These are phyloP conservation scores for Candida sanyaensis DNA, from an alignment of 1,139 yeast species.

Conservation along the genomic window DNA sequence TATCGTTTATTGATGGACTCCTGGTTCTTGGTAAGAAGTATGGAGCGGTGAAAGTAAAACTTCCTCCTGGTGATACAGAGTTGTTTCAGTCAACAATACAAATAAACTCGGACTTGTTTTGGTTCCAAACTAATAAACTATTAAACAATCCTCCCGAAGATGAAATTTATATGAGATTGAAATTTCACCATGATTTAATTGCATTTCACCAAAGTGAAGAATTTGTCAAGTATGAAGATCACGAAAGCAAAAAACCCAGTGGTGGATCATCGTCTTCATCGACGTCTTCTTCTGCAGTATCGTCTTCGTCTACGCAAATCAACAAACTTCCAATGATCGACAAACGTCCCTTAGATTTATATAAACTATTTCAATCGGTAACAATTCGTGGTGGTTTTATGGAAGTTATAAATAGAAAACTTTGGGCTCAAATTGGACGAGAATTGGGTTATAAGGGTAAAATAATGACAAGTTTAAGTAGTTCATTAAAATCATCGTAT, in stretches of 20 bases:
- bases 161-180: conserved; percentile 31
- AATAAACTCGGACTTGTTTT: conserved; percentile 16
- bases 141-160: conserved; percentile 29
- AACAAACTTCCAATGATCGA: conserved; percentile 54
- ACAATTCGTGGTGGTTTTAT: conserved; percentile 59
- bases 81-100: conserved; percentile 19
- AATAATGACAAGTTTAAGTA: conserved; percentile 66
- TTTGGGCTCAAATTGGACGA: conserved; percentile 71
- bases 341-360: conserved; percentile 57
- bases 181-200: conserved; percentile 31
- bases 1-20: conserved; percentile 50
- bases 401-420: conserved; percentile 52
- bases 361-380: conserved; percentile 52
- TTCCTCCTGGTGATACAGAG: conserved; percentile 44
- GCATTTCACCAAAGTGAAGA: conserved; percentile 16
- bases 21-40: conserved; percentile 45
- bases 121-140: conserved; percentile 17
- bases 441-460: conserved; percentile 69
- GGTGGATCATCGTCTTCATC: neutral
- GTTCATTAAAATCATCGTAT: conserved; percentile 64
- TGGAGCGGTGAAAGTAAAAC: conserved; percentile 77
- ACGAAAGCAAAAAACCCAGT: conserved; percentile 1
- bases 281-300: neutral
- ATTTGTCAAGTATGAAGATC: conserved; percentile 9
- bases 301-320: conserved; percentile 6